Base-by-base conservation (phyloP, 2,329 filamentous ascomycete species). In the Cytospora chrysosperma region DNA sequence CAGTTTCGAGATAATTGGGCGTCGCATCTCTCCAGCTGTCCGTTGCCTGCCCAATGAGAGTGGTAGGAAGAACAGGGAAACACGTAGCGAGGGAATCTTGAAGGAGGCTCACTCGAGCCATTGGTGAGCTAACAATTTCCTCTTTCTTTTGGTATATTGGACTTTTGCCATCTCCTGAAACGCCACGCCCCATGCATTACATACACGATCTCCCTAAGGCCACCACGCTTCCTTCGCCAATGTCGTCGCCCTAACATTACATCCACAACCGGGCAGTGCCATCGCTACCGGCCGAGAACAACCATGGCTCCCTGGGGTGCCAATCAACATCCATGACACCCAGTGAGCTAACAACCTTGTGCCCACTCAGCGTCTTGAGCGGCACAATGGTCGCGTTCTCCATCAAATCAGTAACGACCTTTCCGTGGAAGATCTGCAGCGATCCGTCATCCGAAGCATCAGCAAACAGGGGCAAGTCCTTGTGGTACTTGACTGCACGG, bases 321-420 rank as follows among this genome's bases (percentile, higher is more conserved):
- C 96, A 99, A 72, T 97, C 92, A 30, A 99, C 80, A 75, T 97
- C 94, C 81, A 98, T 83, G 19, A 98, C 93, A 68, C 95, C 95
- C 63, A 99, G 78, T 69, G 93, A 89, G 72, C 86, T 90, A 72
- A 90, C 89, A 3, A 98, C 88, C 77, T 89, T 91, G 78, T 99
- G 95, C 1, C 95, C 95, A 72, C 86, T 89, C 56, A 99, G 83
- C 72, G 96, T 92, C 83, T 98, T 99, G 67, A 99, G 84, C 10
- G 95, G 95, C 58, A 98, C 95, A 72, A 99, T 97, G 17, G 90
- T 96, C 8, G 95, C 93, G 72, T 97, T 97, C 80, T 96, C 93
- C 86, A 99, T 92, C 74, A 97, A 82, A 75, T 99, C 95, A 66
- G 88, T 92, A 32, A 96, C 93, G 30, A 98, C 94, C 77, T 94